A percentile compares a stretch with the other conserved stretches of the same genome.
phyloP scores from a whole-genome alignment of 176 grass and related monocot genomes.

The Secale cereale region DNA sequence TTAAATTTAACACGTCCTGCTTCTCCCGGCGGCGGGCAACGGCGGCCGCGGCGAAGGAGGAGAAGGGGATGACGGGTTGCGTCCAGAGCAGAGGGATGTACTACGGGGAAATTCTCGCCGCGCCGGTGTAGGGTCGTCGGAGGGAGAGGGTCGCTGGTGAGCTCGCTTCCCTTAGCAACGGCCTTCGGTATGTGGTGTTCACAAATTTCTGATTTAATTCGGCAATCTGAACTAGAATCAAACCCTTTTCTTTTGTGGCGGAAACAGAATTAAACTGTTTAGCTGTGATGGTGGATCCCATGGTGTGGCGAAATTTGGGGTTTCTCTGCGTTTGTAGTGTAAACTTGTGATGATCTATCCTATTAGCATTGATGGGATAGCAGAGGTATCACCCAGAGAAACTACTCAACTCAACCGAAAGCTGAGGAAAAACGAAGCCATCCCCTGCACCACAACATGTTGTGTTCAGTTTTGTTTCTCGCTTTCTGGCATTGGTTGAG shows the following conservation, averaged over 20 bases:
- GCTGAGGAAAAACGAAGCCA: too few relatives aligned
- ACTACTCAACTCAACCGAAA: too few relatives aligned
- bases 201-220: background rate
- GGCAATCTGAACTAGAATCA: background rate
- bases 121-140: background rate
- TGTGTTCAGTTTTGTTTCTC: background rate
- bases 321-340: too few relatives aligned
- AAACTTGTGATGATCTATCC: too few relatives aligned
- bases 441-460: too few relatives aligned
- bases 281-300: background rate
- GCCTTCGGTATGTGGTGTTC: background rate
- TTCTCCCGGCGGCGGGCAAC: background rate
- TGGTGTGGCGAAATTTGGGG: background rate
- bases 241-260: background rate
- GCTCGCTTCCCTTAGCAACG: background rate
- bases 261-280: background rate
- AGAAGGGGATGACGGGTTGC: background rate
- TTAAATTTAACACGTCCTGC: background rate
- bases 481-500: too few relatives aligned
- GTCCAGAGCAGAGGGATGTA: background rate
- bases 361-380: too few relatives aligned
- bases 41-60: background rate
- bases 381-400: too few relatives aligned
- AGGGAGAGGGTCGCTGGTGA: background rate
- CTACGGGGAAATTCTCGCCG: background rate